These are phyloP conservation scores for Lachancea quebecensis DNA, from an alignment of 805 yeast genomes.

Conservation along the genomic window DNA sequence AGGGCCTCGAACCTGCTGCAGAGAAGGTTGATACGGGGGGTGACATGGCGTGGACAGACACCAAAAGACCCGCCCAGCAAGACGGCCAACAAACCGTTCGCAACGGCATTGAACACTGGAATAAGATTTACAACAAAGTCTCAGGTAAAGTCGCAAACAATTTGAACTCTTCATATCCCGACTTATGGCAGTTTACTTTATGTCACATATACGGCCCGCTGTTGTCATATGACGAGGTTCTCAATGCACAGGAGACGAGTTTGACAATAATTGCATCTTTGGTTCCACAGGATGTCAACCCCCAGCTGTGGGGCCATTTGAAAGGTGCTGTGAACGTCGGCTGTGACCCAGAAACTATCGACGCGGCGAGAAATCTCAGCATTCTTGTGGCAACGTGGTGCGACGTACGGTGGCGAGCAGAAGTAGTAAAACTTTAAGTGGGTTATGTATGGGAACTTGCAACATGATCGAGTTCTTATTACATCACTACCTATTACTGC, in stretches of 20 bases:
- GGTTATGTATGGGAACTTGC: not conserved
- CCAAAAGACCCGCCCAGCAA: slow-evolving; percentile 1
- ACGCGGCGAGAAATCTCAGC: slow-evolving; percentile 53
- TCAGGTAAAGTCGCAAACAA: slow-evolving; percentile 60
- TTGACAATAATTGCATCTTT: slow-evolving; percentile 70
- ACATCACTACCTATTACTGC: too few species aligned
- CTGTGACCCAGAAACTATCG: slow-evolving; percentile 55
- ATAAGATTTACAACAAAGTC: slow-evolving; percentile 67
- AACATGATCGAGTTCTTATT: too few species aligned
- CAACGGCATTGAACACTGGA: slow-evolving; percentile 62
- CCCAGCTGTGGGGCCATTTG: slow-evolving; percentile 86
- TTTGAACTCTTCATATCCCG: slow-evolving; percentile 73
- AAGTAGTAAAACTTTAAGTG: slow-evolving; percentile 26
- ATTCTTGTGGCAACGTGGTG: slow-evolving; percentile 66
- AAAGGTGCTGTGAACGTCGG: slow-evolving; percentile 81
- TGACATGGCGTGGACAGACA: not conserved
- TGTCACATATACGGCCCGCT: slow-evolving; percentile 74
- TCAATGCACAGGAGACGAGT: slow-evolving; percentile 65
- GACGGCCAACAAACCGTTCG: slow-evolving; percentile 3
- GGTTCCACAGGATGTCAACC: slow-evolving; percentile 89
- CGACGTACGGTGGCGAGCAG: slow-evolving; percentile 53
- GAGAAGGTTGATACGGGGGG: slow-evolving; percentile 3
- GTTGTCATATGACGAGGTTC: slow-evolving; percentile 57
- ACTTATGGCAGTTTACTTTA: slow-evolving; percentile 66
- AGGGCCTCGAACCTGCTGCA: slow-evolving; percentile 10